phyloP scores from a whole-genome alignment of 73 alveolate species.

The Uronychia setigera region DNA sequence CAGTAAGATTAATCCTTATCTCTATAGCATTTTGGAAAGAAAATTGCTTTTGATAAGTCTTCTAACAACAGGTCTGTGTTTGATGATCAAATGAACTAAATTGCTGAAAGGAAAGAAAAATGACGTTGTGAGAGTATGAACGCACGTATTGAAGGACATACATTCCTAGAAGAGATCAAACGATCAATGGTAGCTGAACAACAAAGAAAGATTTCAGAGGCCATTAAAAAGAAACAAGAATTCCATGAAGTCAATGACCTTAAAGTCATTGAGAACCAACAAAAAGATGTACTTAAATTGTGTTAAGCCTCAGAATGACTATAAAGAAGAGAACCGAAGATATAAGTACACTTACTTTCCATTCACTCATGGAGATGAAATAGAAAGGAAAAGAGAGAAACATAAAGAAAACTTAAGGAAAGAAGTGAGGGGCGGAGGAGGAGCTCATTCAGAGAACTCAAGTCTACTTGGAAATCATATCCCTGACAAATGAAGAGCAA shows the following conservation, averaged over 20 bases:
- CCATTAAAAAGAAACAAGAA: neutral
- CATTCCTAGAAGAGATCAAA: neutral
- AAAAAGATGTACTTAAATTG: conserved; percentile 2
- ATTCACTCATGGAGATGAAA: conserved; percentile 26
- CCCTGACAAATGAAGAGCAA: no score
- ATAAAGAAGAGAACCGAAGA: neutral
- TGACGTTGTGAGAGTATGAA: neutral
- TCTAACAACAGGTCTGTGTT: conserved; percentile 6
- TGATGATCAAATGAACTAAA: neutral
- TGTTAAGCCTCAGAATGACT: neutral
- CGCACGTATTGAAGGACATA: neutral
- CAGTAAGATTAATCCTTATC: no score
- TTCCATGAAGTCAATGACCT: conserved; percentile 5
- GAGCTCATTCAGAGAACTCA: no score
- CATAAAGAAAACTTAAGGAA: neutral
- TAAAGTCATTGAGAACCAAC: neutral
- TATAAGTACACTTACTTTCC: conserved; percentile 29
- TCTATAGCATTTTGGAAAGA: conserved; percentile 12
- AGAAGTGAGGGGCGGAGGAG: conserved; percentile 23
- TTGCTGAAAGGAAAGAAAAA: neutral
- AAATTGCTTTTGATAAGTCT: conserved; percentile 5
- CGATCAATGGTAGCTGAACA: neutral
- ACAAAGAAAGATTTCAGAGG: neutral
- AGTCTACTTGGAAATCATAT: no score
- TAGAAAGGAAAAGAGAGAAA: conserved; percentile 19